These are phyloP conservation scores for Skeletonema costatum DNA, from an alignment of 108 stramenopile genomes.

Conservation along the genomic window DNA sequence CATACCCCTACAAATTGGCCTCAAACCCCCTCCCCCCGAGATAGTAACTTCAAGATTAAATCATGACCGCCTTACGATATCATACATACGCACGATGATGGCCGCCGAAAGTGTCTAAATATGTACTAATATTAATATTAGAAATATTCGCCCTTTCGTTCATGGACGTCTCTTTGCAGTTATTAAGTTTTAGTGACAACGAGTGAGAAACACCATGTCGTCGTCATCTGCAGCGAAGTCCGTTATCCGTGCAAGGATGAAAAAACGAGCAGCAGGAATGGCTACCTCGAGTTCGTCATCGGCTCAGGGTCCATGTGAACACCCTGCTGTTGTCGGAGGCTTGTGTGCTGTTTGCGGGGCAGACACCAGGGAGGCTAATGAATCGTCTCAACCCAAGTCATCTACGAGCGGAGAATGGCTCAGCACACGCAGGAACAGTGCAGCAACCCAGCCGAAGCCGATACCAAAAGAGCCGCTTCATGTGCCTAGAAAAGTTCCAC, in stretches of 20 bases:
- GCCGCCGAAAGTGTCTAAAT: no score
- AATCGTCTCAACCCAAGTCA: background rate
- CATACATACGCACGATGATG: no score
- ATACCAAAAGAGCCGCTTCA: background rate
- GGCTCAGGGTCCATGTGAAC: slow-evolving; percentile 44
- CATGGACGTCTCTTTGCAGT: no score
- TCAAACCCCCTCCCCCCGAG: no score
- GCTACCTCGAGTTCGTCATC: background rate
- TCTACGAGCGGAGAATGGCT: slow-evolving; percentile 4
- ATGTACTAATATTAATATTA: no score
- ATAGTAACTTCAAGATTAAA: no score
- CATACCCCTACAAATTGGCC: no score
- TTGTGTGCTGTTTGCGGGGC: slow-evolving; percentile 77
- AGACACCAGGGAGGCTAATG: slow-evolving; percentile 4
- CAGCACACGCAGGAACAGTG: background rate
- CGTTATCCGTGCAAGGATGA: slow-evolving; percentile 17
- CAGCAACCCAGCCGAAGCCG: background rate
- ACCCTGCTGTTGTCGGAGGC: slow-evolving; percentile 74
- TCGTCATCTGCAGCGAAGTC: background rate
- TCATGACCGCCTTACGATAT: no score
- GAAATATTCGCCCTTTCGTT: no score
- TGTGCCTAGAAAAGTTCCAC: background rate
- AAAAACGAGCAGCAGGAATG: slow-evolving; percentile 11
- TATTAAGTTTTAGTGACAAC: no score
- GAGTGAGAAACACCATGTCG: background rate